Conservation (phyloP, 441 rosid genomes). For the Heliophila coronopifolia region DNA sequence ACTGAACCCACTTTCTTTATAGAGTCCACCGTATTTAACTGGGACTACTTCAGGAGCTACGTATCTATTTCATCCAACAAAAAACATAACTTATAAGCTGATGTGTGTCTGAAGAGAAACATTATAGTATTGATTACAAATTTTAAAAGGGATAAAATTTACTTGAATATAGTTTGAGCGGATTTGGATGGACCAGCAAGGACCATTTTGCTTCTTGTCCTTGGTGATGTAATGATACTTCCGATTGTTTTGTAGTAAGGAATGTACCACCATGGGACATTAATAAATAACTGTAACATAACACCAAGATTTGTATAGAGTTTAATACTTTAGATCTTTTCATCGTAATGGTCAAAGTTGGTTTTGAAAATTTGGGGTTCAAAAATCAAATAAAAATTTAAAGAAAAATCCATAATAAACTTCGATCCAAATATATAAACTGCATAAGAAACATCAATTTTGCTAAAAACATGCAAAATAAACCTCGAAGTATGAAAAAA, state of each 20-base stretch:
- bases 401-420: too few relatives aligned
- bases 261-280: slow-evolving; percentile 57
- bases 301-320: not conserved
- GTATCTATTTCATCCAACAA: slow-evolving; percentile 33
- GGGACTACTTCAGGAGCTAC: slow-evolving; percentile 69
- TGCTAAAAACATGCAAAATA: too few relatives aligned
- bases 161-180: slow-evolving; percentile 40
- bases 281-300: slow-evolving; percentile 37
- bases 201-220: slow-evolving; percentile 49
- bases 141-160: not conserved
- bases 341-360: too few relatives aligned
- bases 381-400: too few relatives aligned
- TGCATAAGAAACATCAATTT: too few relatives aligned
- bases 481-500: too few relatives aligned
- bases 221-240: slow-evolving; percentile 38
- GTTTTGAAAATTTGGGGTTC: too few relatives aligned
- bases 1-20: slow-evolving; percentile 46
- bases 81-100: slow-evolving; percentile 7
- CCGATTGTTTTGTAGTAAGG: slow-evolving; percentile 43
- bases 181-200: slow-evolving; percentile 45
- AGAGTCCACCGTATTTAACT: slow-evolving; percentile 69
- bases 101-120: not conserved
- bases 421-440: too few relatives aligned
- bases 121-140: not conserved
- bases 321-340: not conserved